Percentiles rank a stretch among this genome's conserved stretches.
phyloP scores from a whole-genome alignment of 331 rosid genomes.

The Arachis monticola region DNA sequence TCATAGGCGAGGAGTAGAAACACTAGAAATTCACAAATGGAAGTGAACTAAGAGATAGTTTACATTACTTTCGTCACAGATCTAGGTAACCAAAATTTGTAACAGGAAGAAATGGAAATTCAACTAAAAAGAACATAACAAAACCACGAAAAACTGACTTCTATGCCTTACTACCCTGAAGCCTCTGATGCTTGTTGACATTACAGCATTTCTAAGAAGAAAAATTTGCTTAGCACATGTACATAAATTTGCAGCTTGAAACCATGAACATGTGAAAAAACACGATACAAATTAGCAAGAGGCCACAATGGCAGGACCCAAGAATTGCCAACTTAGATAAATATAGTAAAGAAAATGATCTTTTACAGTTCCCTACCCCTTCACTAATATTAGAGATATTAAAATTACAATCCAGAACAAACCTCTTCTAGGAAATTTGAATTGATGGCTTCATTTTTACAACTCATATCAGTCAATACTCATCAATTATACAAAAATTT shows the following conservation, averaged over 20 bases:
- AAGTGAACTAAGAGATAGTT: slow-evolving; percentile 5
- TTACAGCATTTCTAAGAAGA: background rate
- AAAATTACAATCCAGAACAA: background rate
- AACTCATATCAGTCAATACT: background rate
- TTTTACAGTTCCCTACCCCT: background rate
- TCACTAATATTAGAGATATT: background rate
- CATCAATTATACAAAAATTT: background rate
- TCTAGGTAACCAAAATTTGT: slow-evolving; percentile 3
- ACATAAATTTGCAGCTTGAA: slow-evolving; percentile 8
- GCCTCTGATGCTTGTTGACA: background rate
- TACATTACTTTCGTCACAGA: slow-evolving; percentile 1
- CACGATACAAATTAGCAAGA: slow-evolving; percentile 2
- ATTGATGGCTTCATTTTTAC: slow-evolving; percentile 12
- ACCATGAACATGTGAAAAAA: background rate
- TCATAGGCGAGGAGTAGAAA: slow-evolving; percentile 9
- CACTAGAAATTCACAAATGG: slow-evolving; percentile 12
- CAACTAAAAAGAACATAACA: slow-evolving; percentile 1
- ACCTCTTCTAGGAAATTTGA: slow-evolving; percentile 8
- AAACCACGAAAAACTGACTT: background rate
- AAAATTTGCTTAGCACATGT: background rate
- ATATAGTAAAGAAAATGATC: slow-evolving; percentile 1
- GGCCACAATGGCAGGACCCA: background rate
- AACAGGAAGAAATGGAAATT: background rate
- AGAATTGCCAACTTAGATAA: slow-evolving; percentile 14
- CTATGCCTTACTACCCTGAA: background rate